These are phyloP conservation scores for Ganoderma sinense DNA, from an alignment of 1,284 basidiomycete species.

Conservation along the genomic window DNA sequence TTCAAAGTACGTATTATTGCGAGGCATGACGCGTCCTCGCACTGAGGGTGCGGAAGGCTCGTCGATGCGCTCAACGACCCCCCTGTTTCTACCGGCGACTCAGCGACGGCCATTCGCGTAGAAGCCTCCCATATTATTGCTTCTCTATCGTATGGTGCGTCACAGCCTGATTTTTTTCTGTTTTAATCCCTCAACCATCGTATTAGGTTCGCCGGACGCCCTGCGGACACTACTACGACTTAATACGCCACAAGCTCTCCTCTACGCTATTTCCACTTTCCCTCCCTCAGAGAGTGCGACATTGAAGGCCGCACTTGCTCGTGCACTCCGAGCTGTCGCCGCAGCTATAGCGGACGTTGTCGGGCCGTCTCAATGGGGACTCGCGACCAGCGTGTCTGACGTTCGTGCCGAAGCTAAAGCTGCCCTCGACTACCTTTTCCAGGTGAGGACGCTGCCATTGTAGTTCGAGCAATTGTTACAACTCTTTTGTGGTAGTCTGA, in stretches of 20 bases:
- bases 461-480: not conserved
- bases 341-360: conserved; percentile 66
- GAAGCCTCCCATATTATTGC: conserved; percentile 79
- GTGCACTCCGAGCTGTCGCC: conserved; percentile 66
- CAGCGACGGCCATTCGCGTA: conserved; percentile 59
- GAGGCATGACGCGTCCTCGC: conserved; percentile 1
- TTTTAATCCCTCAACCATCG: not conserved
- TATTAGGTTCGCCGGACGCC: conserved; percentile 64
- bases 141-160: conserved; percentile 71
- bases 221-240: conserved; percentile 61
- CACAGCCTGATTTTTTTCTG: not conserved
- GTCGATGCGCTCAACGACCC: conserved; percentile 61
- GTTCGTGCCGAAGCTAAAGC: conserved; percentile 60
- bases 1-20: conserved; percentile 52
- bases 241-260: conserved; percentile 61
- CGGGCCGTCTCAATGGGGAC: conserved; percentile 72
- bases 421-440: conserved; percentile 66
- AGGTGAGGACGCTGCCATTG: conserved; percentile 45
- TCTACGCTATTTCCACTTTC: conserved; percentile 61
- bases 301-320: conserved; percentile 63
- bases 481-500: conserved; percentile 48
- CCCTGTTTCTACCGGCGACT: conserved; percentile 42
- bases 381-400: conserved; percentile 53
- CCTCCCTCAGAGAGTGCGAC: conserved; percentile 46
- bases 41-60: conserved; percentile 47